Conservation (phyloP, 306 rosid genomes). For the Cyamopsis tetragonoloba region DNA sequence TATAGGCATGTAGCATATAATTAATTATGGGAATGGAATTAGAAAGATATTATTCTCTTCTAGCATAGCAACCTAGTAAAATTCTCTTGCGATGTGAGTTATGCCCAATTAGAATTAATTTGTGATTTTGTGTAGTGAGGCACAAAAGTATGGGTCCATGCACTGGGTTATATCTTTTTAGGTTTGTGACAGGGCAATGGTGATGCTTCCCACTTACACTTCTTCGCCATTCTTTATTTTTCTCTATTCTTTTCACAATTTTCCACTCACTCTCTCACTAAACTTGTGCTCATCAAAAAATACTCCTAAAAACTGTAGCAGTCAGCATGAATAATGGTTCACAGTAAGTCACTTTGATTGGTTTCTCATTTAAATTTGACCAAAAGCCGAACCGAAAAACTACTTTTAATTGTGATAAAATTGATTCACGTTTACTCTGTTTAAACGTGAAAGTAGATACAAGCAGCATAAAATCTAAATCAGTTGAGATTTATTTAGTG, state of each 20-base stretch:
- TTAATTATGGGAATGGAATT: constrained; percentile 20
- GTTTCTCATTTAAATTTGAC: no score
- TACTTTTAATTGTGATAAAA: no score
- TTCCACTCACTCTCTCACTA: constrained; percentile 64
- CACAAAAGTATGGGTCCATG: constrained; percentile 70
- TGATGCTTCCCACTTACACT: constrained; percentile 64
- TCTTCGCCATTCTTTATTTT: constrained; percentile 36
- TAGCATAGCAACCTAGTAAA: constrained; percentile 38
- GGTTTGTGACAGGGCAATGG: constrained; percentile 39
- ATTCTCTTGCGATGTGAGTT: constrained; percentile 37
- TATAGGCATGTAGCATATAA: constrained; percentile 21
- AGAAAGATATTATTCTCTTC: constrained; percentile 39
- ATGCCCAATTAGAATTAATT: constrained; percentile 27
- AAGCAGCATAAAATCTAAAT: constrained; percentile 16
- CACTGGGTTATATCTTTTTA: constrained; percentile 36
- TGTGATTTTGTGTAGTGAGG: constrained; percentile 34
- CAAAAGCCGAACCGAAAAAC: no score
- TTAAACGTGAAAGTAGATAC: no score
- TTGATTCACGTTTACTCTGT: no score
- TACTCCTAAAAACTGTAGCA: constrained; percentile 16
- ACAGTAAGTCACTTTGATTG: constrained; percentile 19
- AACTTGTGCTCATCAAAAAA: constrained; percentile 31
- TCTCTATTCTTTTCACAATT: constrained; percentile 76
- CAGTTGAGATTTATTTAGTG: constrained; percentile 19
- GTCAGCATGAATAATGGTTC: constrained; percentile 47